Base-by-base conservation (phyloP, 768 basidiomycete species). In the Floccularia luteovirens region DNA sequence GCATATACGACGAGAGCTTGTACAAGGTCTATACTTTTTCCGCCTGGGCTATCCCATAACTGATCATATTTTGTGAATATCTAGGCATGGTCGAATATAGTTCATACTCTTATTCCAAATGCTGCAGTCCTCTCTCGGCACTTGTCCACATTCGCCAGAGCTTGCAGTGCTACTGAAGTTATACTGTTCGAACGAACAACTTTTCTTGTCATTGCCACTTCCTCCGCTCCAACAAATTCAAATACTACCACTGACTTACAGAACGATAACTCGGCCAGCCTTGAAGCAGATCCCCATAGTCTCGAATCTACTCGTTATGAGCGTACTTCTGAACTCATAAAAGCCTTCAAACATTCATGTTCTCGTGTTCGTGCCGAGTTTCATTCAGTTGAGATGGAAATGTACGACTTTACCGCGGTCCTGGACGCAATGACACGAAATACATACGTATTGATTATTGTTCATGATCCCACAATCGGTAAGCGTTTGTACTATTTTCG, bases 11-110 rank as follows among this genome's bases (percentile, higher is more conserved):
- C 57, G 94, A 99, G 61, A 91, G 86, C 49, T 64, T 99, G 35
- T 99, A 98, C 70, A 91, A 86, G 74, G 93, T 82, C 37, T 39
- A 64, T 47, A 43, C 32, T 28, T 20, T 17, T 24, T 33, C 42
- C 43, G 13, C 21, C 36, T 35, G 41, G 41, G 36, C 25, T 42
- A 38, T 38, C 10, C 16, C 27, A 21, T 3, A 3, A 37, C 6
- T 19, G 8, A 34, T 40, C 24, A 24, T 34, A 31, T 16, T 41
- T 45, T 44, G 31, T 35, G 24, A 20, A 36, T 42, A 6, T 12
- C 36, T 43, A 98, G 94, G 96, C 96, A 14, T 98, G 96, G 96
- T 98, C 96, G 14, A 82, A 81, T 47, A 94, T 99, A 44, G 92
- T 99, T 12, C 90, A 96, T 54, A 91, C 90, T 12, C 72, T 99